Conservation (phyloP, 208 protist species). For the Leishmania martiniquensis region DNA sequence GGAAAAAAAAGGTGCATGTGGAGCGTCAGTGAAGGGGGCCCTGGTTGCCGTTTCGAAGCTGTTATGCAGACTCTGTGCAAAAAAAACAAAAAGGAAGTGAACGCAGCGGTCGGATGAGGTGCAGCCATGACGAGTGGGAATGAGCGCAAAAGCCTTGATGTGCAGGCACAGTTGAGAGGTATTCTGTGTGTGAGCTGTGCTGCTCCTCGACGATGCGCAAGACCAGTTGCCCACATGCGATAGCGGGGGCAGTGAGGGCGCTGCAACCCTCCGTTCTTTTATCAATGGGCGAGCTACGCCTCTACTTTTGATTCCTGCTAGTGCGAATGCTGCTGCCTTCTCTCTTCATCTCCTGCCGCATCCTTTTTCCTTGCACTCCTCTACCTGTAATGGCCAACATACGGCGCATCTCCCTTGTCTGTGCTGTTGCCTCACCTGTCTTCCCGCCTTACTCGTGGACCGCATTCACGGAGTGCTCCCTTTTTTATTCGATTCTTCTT, state of each 20-base stretch:
- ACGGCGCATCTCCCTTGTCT: constrained; percentile 1
- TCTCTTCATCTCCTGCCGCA: not conserved
- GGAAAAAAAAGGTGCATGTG: not conserved
- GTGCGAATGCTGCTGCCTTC: not conserved
- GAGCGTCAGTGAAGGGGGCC: not conserved
- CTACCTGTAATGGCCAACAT: constrained; percentile 1
- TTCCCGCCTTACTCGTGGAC: not conserved
- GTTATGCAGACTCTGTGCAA: not conserved
- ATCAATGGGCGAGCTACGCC: not conserved
- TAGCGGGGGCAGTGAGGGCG: not conserved
- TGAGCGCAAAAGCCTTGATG: no score
- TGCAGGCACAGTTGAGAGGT: not conserved
- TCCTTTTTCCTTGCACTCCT: constrained; percentile 11
- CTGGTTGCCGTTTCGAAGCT: not conserved
- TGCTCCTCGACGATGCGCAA: not conserved
- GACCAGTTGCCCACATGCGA: not conserved
- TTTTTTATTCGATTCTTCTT: constrained; percentile 12
- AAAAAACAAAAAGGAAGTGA: not conserved
- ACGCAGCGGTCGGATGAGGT: not conserved
- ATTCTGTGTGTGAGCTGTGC: not conserved
- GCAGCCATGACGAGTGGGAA: not conserved
- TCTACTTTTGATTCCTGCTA: not conserved
- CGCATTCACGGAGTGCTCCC: not conserved
- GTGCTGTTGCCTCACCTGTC: not conserved
- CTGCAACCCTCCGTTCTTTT: not conserved